Percentiles rank a stretch among this genome's conserved stretches.
Evolutionary conservation across 805 yeast genomes (phyloP).

Genomic region (Debaryomyces tyrocola): DNA sequence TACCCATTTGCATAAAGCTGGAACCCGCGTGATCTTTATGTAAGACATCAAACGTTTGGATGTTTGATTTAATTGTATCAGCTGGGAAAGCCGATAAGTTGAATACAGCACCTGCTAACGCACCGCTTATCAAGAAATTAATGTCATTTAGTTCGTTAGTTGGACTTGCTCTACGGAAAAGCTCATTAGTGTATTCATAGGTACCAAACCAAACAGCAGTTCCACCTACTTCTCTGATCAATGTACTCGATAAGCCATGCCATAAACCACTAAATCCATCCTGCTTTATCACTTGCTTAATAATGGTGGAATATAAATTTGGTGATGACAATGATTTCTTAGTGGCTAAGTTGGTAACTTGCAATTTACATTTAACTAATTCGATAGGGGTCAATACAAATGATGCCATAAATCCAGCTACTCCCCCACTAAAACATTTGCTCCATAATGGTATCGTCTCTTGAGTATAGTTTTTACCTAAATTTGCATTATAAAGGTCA

Average conservation of each 20-base stretch:
- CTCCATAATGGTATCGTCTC: constrained; percentile 38
- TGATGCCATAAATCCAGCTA: constrained; percentile 81
- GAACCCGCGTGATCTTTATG: constrained; percentile 4
- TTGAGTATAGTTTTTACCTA: constrained; percentile 16
- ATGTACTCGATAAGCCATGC: constrained; percentile 83
- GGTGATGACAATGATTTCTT: constrained; percentile 29
- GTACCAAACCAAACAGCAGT: constrained; percentile 95
- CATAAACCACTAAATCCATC: constrained; percentile 76
- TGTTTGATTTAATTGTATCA: constrained; percentile 84
- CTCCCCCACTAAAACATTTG: constrained; percentile 69
- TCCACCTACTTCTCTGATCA: constrained; percentile 82
- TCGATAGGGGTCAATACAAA: constrained; percentile 91
- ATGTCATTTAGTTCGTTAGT: constrained; percentile 35
- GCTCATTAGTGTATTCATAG: constrained; percentile 56
- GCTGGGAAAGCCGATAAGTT: constrained; percentile 83
- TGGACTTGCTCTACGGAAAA: constrained; percentile 27
- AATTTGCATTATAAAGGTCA: constrained; percentile 18
- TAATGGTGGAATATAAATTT: constrained; percentile 23
- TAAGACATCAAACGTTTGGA: constrained; percentile 60
- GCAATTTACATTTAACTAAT: constrained; percentile 82
- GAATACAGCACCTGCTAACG: constrained; percentile 80
- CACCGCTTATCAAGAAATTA: constrained; percentile 75
- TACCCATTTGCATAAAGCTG: constrained; percentile 7
- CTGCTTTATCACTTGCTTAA: constrained; percentile 39
- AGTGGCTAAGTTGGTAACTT: constrained; percentile 49